A percentile compares a stretch with the other conserved stretches of the same genome.
Evolutionary conservation across 2,329 filamentous ascomycete species (phyloP).

Genomic region (Neofusicoccum parvum): DNA sequence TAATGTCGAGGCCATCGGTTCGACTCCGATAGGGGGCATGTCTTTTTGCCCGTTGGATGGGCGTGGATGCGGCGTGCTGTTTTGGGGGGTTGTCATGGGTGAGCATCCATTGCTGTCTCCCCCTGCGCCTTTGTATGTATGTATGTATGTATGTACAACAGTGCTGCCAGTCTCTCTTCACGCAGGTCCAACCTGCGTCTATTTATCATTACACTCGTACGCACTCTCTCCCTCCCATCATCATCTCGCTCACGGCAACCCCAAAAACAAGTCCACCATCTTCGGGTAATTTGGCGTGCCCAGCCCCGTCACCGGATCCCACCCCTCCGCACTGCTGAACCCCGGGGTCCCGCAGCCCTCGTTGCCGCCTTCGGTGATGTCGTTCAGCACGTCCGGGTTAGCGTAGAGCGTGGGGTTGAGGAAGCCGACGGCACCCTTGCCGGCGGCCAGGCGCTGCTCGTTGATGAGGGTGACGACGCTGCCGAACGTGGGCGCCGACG

Average conservation of each 20-base stretch:
- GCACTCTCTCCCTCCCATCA: too few relatives aligned
- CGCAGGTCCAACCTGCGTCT: too few relatives aligned
- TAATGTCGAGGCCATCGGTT: conserved; percentile 23
- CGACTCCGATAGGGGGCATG: conserved; percentile 21
- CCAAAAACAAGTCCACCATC: conserved; percentile 32
- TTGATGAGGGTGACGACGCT: conserved; percentile 52
- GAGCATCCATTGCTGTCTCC: too few relatives aligned
- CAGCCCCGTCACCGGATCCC: conserved; percentile 54
- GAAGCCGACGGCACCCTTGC: conserved; percentile 46
- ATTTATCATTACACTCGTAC: too few relatives aligned
- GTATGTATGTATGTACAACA: conserved; percentile 49
- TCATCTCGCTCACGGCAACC: neutral
- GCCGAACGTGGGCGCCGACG: conserved; percentile 53
- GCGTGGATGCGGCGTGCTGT: too few relatives aligned
- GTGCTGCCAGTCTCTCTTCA: too few relatives aligned
- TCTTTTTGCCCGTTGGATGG: neutral
- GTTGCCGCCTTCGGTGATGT: conserved; percentile 41
- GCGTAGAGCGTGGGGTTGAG: conserved; percentile 49
- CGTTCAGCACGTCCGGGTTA: conserved; percentile 45
- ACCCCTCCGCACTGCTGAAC: conserved; percentile 32
- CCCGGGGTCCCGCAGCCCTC: conserved; percentile 23
- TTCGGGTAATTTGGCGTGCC: conserved; percentile 50
- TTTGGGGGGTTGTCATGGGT: too few relatives aligned
- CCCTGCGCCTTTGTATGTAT: conserved; percentile 42
- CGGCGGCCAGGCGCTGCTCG: conserved; percentile 37